Evolutionary conservation across 352 stramenopile genomes (phyloP).

Genomic region (Peronospora farinosa): DNA sequence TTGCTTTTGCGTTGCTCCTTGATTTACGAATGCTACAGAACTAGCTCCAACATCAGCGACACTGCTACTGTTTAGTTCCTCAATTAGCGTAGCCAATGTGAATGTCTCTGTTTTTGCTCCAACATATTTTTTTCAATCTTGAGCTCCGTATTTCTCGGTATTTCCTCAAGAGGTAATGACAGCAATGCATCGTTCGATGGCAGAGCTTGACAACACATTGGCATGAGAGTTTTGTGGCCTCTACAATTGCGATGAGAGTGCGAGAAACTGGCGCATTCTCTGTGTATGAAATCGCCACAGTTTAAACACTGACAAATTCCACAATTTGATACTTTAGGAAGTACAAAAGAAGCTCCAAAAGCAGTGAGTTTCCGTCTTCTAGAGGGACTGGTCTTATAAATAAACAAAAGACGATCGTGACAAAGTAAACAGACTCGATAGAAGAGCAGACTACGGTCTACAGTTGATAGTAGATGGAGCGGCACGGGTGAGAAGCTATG

Average conservation of each 20-base stretch:
- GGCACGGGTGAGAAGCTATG: slow-evolving; percentile 49
- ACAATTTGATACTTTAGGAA: not conserved
- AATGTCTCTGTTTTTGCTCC: slow-evolving; percentile 12
- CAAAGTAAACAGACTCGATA: slow-evolving; percentile 59
- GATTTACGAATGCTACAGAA: slow-evolving; percentile 1
- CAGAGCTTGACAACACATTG: slow-evolving; percentile 25
- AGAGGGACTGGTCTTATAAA: slow-evolving; percentile 17
- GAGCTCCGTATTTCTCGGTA: no score
- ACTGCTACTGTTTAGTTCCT: slow-evolving; percentile 28
- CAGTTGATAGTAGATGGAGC: slow-evolving; percentile 28
- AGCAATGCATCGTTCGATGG: slow-evolving; percentile 14
- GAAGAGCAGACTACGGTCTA: slow-evolving; percentile 55
- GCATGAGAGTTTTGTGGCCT: slow-evolving; percentile 30
- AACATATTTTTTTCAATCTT: no score
- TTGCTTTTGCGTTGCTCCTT: slow-evolving; percentile 2
- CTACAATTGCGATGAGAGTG: slow-evolving; percentile 47
- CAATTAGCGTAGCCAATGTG: slow-evolving; percentile 33
- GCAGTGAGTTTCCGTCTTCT: not conserved
- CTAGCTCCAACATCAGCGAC: slow-evolving; percentile 5
- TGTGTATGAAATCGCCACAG: slow-evolving; percentile 49
- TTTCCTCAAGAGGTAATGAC: slow-evolving; percentile 1
- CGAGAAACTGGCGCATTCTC: slow-evolving; percentile 43
- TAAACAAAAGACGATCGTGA: slow-evolving; percentile 37
- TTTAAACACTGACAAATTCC: slow-evolving; percentile 48
- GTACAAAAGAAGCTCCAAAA: not conserved